Conservation (phyloP, 805 yeast genomes). For the Candida nemodendra region DNA sequence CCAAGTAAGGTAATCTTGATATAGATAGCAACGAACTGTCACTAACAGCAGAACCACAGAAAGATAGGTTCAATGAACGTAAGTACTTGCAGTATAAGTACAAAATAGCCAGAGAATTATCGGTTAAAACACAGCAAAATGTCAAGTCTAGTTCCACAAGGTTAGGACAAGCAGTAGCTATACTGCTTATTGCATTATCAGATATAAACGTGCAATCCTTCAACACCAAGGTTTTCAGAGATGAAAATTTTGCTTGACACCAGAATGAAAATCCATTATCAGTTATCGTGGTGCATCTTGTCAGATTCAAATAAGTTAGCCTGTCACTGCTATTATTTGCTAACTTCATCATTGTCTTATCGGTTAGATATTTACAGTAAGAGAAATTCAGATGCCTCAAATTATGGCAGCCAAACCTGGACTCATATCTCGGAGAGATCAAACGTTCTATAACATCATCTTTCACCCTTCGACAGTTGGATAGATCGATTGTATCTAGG, state of each 20-base stretch:
- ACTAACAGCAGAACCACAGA: constrained; percentile 79
- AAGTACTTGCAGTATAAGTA: constrained; percentile 64
- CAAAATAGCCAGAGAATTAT: constrained; percentile 63
- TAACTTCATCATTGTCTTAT: constrained; percentile 60
- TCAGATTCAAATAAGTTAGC: constrained; percentile 56
- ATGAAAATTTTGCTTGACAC: constrained; percentile 56
- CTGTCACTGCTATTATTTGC: constrained; percentile 57
- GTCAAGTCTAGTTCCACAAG: constrained; percentile 59
- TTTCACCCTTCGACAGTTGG: constrained; percentile 70
- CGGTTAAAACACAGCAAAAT: constrained; percentile 75
- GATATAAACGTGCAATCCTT: constrained; percentile 75
- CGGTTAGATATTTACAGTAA: constrained; percentile 77
- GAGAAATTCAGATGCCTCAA: constrained; percentile 56
- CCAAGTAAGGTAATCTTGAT: constrained; percentile 51
- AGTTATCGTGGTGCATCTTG: constrained; percentile 76
- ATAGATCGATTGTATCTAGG: constrained; percentile 59
- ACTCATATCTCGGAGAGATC: constrained; percentile 49
- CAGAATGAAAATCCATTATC: constrained; percentile 71
- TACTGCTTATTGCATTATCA: constrained; percentile 59
- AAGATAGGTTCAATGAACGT: constrained; percentile 55
- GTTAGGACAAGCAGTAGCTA: constrained; percentile 60
- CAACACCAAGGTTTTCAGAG: constrained; percentile 50
- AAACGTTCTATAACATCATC: constrained; percentile 70
- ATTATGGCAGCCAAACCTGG: constrained; percentile 53
- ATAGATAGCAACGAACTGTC: constrained; percentile 64